phyloP scores from a whole-genome alignment of 768 basidiomycete species.

The Boletus vermiculosoides region DNA sequence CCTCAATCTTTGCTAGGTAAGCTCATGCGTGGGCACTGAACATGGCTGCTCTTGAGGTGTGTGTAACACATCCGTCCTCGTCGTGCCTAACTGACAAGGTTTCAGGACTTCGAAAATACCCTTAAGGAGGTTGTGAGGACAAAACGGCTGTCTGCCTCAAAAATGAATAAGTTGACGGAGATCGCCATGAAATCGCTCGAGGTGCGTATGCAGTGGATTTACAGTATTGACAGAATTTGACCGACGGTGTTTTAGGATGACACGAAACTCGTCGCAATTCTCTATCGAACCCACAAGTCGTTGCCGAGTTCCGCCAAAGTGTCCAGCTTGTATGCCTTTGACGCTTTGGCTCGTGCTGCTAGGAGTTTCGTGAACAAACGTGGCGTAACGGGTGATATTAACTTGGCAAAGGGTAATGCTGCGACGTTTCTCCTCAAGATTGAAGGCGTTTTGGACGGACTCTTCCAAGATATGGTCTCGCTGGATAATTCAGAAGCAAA shows the following conservation, averaged over 20 bases:
- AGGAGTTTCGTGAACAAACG: conserved; percentile 66
- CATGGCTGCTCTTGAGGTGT: conserved; percentile 47
- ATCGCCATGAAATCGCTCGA: conserved; percentile 74
- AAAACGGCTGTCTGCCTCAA: conserved; percentile 84
- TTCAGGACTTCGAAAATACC: conserved; percentile 75
- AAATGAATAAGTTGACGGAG: conserved; percentile 76
- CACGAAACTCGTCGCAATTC: conserved; percentile 80
- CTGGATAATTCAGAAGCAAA: conserved; percentile 69
- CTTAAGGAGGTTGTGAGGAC: conserved; percentile 80
- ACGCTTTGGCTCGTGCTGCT: conserved; percentile 87
- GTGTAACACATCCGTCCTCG: neutral
- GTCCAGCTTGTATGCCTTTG: conserved; percentile 89
- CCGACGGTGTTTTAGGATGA: conserved; percentile 55
- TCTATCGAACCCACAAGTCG: conserved; percentile 87
- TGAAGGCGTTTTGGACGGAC: conserved; percentile 85
- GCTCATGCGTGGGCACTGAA: conserved; percentile 20
- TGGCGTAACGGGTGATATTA: conserved; percentile 53
- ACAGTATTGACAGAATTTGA: neutral
- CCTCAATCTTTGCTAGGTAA: conserved; percentile 10
- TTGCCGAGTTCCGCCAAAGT: conserved; percentile 69
- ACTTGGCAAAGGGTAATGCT: conserved; percentile 60
- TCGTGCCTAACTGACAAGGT: conserved; percentile 8
- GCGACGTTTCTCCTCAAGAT: conserved; percentile 87
- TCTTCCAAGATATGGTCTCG: conserved; percentile 81
- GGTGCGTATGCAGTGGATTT: conserved; percentile 43